phyloP scores from a whole-genome alignment of 371 early-diverging fungal genomes.

The Lichtheimia ornata region DNA sequence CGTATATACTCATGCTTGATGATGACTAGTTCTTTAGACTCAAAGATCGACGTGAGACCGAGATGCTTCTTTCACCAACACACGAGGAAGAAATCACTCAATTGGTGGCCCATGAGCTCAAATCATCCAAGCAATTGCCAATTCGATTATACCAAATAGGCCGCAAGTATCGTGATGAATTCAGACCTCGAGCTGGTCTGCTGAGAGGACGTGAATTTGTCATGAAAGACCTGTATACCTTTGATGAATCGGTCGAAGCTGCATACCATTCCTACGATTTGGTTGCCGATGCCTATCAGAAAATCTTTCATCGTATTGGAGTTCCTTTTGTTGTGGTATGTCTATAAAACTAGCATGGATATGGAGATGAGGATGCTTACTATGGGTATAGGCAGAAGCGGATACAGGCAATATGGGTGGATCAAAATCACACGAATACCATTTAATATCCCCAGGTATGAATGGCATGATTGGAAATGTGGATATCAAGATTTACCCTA shows the following conservation, averaged over 20 bases:
- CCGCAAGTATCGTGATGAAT: constrained; percentile 84
- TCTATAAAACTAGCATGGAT: neutral
- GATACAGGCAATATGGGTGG: constrained; percentile 94
- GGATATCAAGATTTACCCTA: neutral
- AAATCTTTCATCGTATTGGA: constrained; percentile 74
- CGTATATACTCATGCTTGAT: neutral
- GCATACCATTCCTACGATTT: constrained; percentile 75
- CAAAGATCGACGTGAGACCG: constrained; percentile 76
- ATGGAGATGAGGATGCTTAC: neutral
- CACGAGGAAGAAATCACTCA: constrained; percentile 92
- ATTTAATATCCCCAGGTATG: constrained; percentile 68
- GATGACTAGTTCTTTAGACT: constrained; percentile 67
- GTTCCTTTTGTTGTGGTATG: constrained; percentile 75
- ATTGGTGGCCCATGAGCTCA: constrained; percentile 67
- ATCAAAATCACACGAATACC: constrained; percentile 86
- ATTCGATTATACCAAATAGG: constrained; percentile 90
- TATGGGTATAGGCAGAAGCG: constrained; percentile 69
- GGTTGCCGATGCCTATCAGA: constrained; percentile 72
- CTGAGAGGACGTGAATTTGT: constrained; percentile 87
- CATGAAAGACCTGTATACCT: constrained; percentile 95
- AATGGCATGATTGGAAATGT: neutral
- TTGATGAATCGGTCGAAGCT: constrained; percentile 71
- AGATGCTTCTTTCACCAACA: constrained; percentile 82
- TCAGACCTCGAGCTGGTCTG: constrained; percentile 81
- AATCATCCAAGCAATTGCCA: constrained; percentile 76